Evolutionary conservation across 345 rosid genomes (phyloP), one percentile per base, ranked within the genome.

Genomic region (Litchi chinensis): DNA sequence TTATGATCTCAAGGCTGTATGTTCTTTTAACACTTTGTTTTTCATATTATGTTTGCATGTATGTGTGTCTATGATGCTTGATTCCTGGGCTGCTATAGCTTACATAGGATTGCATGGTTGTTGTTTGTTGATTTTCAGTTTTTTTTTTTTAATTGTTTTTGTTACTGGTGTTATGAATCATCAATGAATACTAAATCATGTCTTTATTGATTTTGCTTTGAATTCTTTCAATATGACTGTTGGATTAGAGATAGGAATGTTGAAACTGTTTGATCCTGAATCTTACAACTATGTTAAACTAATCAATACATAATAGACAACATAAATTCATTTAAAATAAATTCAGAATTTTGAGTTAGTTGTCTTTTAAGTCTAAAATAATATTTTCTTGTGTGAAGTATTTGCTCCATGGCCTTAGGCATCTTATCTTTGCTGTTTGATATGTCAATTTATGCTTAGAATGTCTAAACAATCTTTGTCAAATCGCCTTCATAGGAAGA

Each of bases 1-100:
- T 48, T 96, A 96, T 82, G 99, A 96, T 82, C 97, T 96, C 70
- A 82, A 83, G 78, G 97, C 99, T 86, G 99, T 94, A 87, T 24
- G 78, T 83, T 74, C 67, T 37, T 76, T 3, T 9, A 43, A 6
- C 9, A 8, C 70, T 69, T 28, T 21, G 10, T 28, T 66, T 15
- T 32, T n/a, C 3, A n/a, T 68, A 7, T 19, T 71, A 28, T 66
- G 26, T 13, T 0, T 52, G 5, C 12, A 37, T n/a, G 8, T 62
- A 8, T 39, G 24, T 13, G 62, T 15, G 39, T 62, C 26, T 28
- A 10, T 63, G 19, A 24, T 40, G 4, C 10, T 41, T 16, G 57
- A 0, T 43, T 37, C 37, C 32, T 10, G 10, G 24, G 37, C 46
- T 44, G 15, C 40, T 57, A 50, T 63, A 5, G 39, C 24, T 73